Evolutionary conservation across 73 alveolate species (phyloP).

Genomic region (Tetrahymena malaccensis): DNA sequence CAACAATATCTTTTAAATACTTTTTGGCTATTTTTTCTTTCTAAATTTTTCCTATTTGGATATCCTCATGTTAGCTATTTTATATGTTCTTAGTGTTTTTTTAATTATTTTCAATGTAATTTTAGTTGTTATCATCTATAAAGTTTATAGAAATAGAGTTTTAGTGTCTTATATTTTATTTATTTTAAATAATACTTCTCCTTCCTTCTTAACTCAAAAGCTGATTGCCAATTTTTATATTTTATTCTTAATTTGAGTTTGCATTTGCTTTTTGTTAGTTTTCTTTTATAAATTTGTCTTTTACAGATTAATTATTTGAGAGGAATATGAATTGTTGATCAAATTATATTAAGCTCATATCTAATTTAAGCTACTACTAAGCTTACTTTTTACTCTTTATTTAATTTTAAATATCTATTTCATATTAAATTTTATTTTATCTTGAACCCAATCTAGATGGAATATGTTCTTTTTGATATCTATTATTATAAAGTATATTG

Average conservation of each 20-base stretch:
- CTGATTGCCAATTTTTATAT: background rate
- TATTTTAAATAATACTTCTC: background rate
- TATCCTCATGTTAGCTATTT: background rate
- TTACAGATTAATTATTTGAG: background rate
- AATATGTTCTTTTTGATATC: background rate
- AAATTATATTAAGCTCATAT: background rate
- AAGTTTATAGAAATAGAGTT: background rate
- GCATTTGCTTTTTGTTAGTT: background rate
- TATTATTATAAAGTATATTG: background rate
- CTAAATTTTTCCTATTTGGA: background rate
- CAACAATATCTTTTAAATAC: background rate
- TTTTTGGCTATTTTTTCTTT: background rate
- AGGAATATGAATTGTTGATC: background rate
- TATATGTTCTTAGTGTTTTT: background rate
- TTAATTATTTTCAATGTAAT: background rate
- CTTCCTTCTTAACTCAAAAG: background rate
- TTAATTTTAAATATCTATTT: background rate
- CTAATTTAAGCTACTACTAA: background rate
- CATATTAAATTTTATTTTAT: background rate
- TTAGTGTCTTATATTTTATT: background rate
- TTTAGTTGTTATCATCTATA: background rate
- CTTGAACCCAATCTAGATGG: background rate
- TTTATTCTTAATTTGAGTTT: background rate
- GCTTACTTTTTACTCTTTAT: background rate
- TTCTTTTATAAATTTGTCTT: background rate